Evolutionary conservation across 2,329 filamentous ascomycete species (phyloP).

Genomic region (Drechslerella dactyloides): DNA sequence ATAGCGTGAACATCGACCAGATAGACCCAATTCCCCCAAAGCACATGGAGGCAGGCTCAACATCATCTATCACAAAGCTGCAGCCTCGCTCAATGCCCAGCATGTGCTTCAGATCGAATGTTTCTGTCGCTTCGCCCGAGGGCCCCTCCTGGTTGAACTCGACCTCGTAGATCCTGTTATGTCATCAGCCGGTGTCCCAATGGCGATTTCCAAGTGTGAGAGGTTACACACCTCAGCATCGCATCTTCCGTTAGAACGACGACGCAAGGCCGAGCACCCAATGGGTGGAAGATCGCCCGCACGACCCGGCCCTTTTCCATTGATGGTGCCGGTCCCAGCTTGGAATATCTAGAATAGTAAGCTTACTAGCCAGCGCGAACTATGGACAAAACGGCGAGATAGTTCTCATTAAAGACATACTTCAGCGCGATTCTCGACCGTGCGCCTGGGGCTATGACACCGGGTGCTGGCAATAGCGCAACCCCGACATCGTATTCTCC

Average conservation of each 20-base stretch:
- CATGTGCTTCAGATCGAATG: slow-evolving; percentile 85
- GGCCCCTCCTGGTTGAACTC: slow-evolving; percentile 38
- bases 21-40: slow-evolving; percentile 78
- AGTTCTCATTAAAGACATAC: slow-evolving; percentile 4
- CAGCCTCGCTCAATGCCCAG: slow-evolving; percentile 71
- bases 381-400: not conserved
- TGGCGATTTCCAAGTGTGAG: not conserved
- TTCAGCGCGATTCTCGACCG: slow-evolving; percentile 38
- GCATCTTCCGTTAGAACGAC: slow-evolving; percentile 45
- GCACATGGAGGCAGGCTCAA: slow-evolving; percentile 88
- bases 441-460: slow-evolving; percentile 32
- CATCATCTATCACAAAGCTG: slow-evolving; percentile 90
- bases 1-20: slow-evolving; percentile 95
- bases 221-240: slow-evolving; percentile 26
- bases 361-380: not conserved
- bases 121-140: slow-evolving; percentile 42
- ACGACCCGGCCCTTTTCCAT: slow-evolving; percentile 22
- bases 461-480: slow-evolving; percentile 53
- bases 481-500: slow-evolving; percentile 54
- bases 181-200: not conserved
- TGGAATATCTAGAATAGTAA: slow-evolving; percentile 20
- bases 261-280: slow-evolving; percentile 41
- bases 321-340: slow-evolving; percentile 9
- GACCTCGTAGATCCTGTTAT: slow-evolving; percentile 38
- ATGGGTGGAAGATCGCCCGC: slow-evolving; percentile 41